Evolutionary conservation across 352 stramenopile species (phyloP).

Genomic region (Hyphochytrium catenoides): DNA sequence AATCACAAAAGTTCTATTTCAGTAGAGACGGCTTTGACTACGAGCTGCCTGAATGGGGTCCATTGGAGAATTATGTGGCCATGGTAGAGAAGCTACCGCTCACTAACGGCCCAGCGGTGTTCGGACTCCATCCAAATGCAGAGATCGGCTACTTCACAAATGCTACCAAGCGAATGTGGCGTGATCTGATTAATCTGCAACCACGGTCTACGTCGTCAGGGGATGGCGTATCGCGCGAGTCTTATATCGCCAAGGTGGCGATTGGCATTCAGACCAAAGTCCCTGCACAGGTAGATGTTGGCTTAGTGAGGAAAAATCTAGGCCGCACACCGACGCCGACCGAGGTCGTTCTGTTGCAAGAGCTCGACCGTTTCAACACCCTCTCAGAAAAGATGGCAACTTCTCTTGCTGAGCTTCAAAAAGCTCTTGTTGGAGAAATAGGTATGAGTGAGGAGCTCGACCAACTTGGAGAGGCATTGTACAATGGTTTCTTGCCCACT

Average conservation of each 20-base stretch:
- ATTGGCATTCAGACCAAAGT: conserved; percentile 76
- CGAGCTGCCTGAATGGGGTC: conserved; percentile 22
- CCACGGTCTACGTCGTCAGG: conserved; percentile 44
- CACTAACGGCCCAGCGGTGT: conserved; percentile 78
- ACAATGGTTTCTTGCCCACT: conserved; percentile 74
- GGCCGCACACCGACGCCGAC: conserved; percentile 45
- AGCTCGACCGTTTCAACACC: conserved; percentile 82
- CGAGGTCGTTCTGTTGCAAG: conserved; percentile 77
- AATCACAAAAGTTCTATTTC: conserved; percentile 80
- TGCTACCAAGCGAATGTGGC: conserved; percentile 79
- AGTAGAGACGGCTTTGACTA: conserved; percentile 79
- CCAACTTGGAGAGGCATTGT: conserved; percentile 63
- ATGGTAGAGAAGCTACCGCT: conserved; percentile 71
- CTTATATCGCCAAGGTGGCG: conserved; percentile 66
- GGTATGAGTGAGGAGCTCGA: conserved; percentile 88
- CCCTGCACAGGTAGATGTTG: conserved; percentile 52
- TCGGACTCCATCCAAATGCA: conserved; percentile 83
- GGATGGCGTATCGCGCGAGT: conserved; percentile 63
- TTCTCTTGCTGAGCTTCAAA: conserved; percentile 66
- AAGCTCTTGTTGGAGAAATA: conserved; percentile 77
- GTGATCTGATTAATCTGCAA: conserved; percentile 74
- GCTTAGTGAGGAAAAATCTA: conserved; percentile 54
- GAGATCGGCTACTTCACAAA: conserved; percentile 90
- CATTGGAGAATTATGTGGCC: conserved; percentile 43
- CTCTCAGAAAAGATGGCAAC: conserved; percentile 52